phyloP scores from a whole-genome alignment of 352 stramenopile genomes.

The Pythium diclinum region DNA sequence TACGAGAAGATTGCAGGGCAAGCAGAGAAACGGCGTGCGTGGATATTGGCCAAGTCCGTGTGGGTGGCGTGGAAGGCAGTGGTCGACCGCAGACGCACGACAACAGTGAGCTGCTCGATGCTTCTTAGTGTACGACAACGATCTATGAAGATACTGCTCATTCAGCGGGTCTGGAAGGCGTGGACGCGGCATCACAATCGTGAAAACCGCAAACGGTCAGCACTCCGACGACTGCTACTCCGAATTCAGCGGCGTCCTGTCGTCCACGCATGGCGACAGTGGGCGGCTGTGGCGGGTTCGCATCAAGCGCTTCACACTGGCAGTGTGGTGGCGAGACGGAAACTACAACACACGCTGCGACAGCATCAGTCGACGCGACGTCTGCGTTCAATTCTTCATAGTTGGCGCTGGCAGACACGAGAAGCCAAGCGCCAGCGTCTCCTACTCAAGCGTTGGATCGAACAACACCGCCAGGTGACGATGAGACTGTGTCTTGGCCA shows the following conservation, averaged over 20 bases:
- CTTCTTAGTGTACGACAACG: too few relatives aligned
- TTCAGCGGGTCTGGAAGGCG: too few relatives aligned
- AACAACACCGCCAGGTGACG: neutral
- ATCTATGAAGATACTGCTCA: too few relatives aligned
- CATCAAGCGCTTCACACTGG: too few relatives aligned
- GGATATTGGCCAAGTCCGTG: neutral
- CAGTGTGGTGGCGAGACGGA: too few relatives aligned
- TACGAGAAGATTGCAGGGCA: neutral
- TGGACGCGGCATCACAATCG: too few relatives aligned
- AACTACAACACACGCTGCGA: neutral
- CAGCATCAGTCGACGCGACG: neutral
- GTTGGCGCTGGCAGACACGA: neutral
- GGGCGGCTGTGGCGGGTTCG: too few relatives aligned
- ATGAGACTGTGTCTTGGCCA: neutral
- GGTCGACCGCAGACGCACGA: too few relatives aligned
- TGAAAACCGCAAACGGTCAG: too few relatives aligned
- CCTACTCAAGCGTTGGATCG: neutral
- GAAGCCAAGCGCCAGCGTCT: neutral
- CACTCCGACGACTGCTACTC: too few relatives aligned
- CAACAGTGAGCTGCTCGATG: neutral
- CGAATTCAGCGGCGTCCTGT: too few relatives aligned
- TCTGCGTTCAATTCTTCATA: neutral
- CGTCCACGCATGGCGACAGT: too few relatives aligned
- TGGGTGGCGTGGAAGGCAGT: slow-evolving; percentile 2
- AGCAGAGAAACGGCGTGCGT: neutral